Conservation (phyloP, 2,329 filamentous ascomycete genomes). For the Fusarium begoniae region DNA sequence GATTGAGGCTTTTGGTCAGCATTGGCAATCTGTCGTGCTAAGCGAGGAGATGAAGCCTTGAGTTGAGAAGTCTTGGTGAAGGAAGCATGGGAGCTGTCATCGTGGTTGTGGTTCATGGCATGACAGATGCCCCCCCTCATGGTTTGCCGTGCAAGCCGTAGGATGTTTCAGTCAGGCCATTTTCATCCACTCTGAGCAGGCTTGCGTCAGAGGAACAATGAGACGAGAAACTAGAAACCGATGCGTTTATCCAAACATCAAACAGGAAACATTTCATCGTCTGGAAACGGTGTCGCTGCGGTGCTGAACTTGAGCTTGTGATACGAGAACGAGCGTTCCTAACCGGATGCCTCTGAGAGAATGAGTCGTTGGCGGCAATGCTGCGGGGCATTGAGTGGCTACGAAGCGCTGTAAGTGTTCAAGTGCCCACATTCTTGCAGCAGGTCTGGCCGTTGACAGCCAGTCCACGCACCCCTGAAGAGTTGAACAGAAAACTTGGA, state of each 20-base stretch:
- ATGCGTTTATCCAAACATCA: slow-evolving; percentile 24
- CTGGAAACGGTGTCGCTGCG: slow-evolving; percentile 17
- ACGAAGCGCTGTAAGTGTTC: slow-evolving; percentile 24
- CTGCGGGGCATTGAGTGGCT: slow-evolving; percentile 37
- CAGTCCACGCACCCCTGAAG: slow-evolving; percentile 22
- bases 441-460: slow-evolving; percentile 26
- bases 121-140: slow-evolving; percentile 8
- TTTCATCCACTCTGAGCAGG: slow-evolving; percentile 1
- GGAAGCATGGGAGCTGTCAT: slow-evolving; percentile 2
- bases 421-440: slow-evolving; percentile 12
- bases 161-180: slow-evolving; percentile 36
- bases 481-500: slow-evolving; percentile 22
- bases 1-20: slow-evolving; percentile 2
- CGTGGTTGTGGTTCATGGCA: slow-evolving; percentile 16
- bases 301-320: slow-evolving; percentile 13
- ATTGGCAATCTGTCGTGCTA: slow-evolving; percentile 24
- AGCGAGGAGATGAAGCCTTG: slow-evolving; percentile 1
- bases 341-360: slow-evolving; percentile 37
- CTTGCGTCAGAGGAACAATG: slow-evolving; percentile 29
- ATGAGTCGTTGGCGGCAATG: slow-evolving; percentile 31
- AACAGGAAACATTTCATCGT: slow-evolving; percentile 14
- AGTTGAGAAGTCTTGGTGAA: slow-evolving; percentile 7
- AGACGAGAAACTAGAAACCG: slow-evolving; percentile 8
- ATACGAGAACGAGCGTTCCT: slow-evolving; percentile 19
- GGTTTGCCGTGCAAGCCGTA: slow-evolving; percentile 12